Conservation (phyloP, 495 filamentous ascomycete species). For the Astrothelium subdiscretum region DNA sequence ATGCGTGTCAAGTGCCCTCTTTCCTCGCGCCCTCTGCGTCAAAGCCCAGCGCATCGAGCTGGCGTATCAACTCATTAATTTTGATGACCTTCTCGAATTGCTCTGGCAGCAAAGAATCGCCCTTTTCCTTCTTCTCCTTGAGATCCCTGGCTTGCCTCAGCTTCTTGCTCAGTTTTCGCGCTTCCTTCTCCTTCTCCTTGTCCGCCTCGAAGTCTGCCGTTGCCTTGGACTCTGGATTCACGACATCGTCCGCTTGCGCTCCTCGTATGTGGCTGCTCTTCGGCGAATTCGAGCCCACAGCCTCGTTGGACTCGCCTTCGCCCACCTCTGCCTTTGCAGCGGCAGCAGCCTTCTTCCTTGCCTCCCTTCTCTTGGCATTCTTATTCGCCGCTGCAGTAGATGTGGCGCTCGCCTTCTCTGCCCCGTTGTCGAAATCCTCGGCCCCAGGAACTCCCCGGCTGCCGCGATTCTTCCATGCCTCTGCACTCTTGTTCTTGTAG, state of each 20-base stretch:
- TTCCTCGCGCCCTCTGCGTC: conserved; percentile 52
- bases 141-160: conserved; percentile 85
- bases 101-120: conserved; percentile 73
- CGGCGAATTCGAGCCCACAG: conserved; percentile 22
- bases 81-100: conserved; percentile 97
- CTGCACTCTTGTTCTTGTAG: conserved; percentile 86
- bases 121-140: conserved; percentile 80
- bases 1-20: neutral
- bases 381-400: conserved; percentile 52
- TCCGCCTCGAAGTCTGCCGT: conserved; percentile 56
- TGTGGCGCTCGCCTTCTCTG: conserved; percentile 30
- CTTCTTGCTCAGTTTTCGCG: conserved; percentile 89
- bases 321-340: conserved; percentile 23
- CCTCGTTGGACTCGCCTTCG: conserved; percentile 27
- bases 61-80: conserved; percentile 83
- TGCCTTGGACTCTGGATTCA: conserved; percentile 7
- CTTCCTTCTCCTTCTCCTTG: conserved; percentile 92
- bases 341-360: conserved; percentile 70
- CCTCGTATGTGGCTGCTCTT: conserved; percentile 26
- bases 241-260: conserved; percentile 24
- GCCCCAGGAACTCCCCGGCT: conserved; percentile 73
- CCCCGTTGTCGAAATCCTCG: conserved; percentile 46
- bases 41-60: conserved; percentile 79
- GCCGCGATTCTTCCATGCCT: conserved; percentile 72
- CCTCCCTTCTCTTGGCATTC: conserved; percentile 87